Conservation (phyloP, 768 basidiomycete genomes). For the Calocera viscosa region DNA sequence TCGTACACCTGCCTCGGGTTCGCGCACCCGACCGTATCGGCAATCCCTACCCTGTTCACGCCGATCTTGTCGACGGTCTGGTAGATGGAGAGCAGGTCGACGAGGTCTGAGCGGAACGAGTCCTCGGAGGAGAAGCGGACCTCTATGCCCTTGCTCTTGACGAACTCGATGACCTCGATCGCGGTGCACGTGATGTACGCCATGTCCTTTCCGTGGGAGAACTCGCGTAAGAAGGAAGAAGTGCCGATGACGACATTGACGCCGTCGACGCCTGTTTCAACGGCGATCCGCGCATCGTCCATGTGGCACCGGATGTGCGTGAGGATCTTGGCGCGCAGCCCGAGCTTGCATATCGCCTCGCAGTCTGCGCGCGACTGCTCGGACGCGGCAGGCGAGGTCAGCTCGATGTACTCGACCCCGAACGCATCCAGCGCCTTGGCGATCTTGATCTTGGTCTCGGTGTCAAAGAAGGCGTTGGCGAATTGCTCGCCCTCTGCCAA, state of each 20-base stretch:
- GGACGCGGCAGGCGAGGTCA: constrained; percentile 94
- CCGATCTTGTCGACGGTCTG: constrained; percentile 99
- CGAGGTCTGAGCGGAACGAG: constrained; percentile 98
- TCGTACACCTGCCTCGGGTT: constrained; percentile 99
- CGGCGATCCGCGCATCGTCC: constrained; percentile 97
- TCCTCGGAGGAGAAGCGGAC: constrained; percentile 99
- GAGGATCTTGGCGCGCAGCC: constrained; percentile 88
- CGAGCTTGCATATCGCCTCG: constrained; percentile 98
- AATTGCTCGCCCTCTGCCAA: constrained; percentile 91
- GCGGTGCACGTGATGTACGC: constrained; percentile 98
- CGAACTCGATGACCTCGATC: constrained; percentile 95
- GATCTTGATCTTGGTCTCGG: constrained; percentile 99
- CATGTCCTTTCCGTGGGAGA: constrained; percentile 99
- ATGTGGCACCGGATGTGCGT: constrained; percentile 99
- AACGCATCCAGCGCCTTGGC: constrained; percentile 97
- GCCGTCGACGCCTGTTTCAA: constrained; percentile 97
- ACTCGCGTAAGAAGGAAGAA: constrained; percentile 96
- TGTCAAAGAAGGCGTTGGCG: constrained; percentile 98
- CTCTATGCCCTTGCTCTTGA: constrained; percentile 99
- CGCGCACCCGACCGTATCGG: constrained; percentile 97
- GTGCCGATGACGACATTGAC: constrained; percentile 99
- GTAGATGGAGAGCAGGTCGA: constrained; percentile 96
- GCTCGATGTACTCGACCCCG: constrained; percentile 98
- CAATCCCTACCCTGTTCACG: constrained; percentile 96
- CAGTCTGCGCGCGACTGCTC: constrained; percentile 90